These are phyloP conservation scores for Aquilaria yunnanensis DNA, from an alignment of 345 rosid genomes.

Conservation along the genomic window DNA sequence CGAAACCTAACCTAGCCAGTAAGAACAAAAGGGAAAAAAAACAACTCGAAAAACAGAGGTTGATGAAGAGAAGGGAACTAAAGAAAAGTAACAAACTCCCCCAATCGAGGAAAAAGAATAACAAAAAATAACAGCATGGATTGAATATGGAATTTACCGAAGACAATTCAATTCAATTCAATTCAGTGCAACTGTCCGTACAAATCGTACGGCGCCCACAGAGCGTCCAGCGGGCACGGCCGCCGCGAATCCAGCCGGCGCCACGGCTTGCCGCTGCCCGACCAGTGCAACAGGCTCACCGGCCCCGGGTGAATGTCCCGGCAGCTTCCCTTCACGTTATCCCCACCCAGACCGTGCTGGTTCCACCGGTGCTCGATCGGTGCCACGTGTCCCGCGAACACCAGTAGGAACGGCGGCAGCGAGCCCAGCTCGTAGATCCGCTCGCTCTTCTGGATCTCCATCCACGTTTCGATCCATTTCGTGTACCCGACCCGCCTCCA, in stretches of 20 bases:
- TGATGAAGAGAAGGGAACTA: too few relatives aligned
- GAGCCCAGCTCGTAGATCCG: constrained; percentile 95
- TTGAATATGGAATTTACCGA: constrained; percentile 23
- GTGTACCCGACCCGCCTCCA: constrained; percentile 81
- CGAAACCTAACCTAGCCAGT: too few relatives aligned
- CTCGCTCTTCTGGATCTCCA: constrained; percentile 86
- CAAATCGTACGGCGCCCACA: constrained; percentile 89
- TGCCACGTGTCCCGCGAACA: constrained; percentile 84
- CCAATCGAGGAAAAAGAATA: neutral
- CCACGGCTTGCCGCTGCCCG: constrained; percentile 99
- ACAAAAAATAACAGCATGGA: neutral
- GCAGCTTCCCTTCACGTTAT: constrained; percentile 87
- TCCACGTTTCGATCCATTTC: constrained; percentile 84
- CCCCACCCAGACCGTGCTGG: constrained; percentile 95
- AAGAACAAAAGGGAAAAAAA: too few relatives aligned
- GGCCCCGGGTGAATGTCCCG: constrained; percentile 90
- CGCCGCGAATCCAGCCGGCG: constrained; percentile 69
- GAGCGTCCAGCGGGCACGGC: constrained; percentile 77
- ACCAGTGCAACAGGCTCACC: constrained; percentile 94
- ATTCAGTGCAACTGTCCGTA: constrained; percentile 46
- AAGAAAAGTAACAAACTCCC: too few relatives aligned
- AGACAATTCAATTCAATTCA: neutral
- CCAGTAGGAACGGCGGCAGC: constrained; percentile 80
- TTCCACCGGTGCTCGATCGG: constrained; percentile 97
- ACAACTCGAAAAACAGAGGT: too few relatives aligned